These are phyloP conservation scores for Calocybe gambosa DNA, from an alignment of 1,284 basidiomycete species.

Conservation along the genomic window DNA sequence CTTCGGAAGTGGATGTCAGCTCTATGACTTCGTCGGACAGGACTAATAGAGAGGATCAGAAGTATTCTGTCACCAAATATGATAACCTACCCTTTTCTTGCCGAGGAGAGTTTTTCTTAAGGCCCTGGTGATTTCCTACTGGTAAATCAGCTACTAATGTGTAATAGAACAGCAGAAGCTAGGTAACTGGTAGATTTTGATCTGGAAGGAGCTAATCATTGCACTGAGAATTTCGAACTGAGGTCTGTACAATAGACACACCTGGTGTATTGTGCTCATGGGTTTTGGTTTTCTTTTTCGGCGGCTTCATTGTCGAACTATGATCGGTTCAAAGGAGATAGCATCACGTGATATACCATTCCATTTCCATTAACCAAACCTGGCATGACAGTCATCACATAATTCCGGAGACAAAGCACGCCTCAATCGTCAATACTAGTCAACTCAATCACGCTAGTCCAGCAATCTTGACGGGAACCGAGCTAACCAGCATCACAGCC, in stretches of 20 bases:
- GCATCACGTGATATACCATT: too few relatives aligned
- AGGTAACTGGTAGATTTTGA: background rate
- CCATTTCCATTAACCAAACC: too few relatives aligned
- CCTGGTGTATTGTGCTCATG: background rate
- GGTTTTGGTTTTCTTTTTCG: conserved; percentile 3
- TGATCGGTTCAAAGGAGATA: too few relatives aligned
- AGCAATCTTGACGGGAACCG: too few relatives aligned
- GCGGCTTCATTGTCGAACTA: background rate
- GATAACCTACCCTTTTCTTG: background rate
- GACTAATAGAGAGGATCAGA: background rate
- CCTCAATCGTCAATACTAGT: too few relatives aligned
- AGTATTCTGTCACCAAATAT: background rate
- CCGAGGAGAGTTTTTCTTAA: background rate
- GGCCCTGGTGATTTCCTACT: background rate
- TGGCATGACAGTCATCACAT: too few relatives aligned
- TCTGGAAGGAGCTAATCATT: background rate
- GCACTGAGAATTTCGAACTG: background rate
- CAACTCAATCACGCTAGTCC: too few relatives aligned
- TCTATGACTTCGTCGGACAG: conserved; percentile 5
- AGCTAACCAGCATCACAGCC: background rate
- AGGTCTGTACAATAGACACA: background rate
- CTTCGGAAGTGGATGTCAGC: conserved; percentile 5
- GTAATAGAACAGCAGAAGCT: background rate
- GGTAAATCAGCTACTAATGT: background rate
- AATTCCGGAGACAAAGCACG: too few relatives aligned